These are phyloP conservation scores for Boletellus deceptivus DNA, from an alignment of 1,284 basidiomycete genomes.

Conservation along the genomic window DNA sequence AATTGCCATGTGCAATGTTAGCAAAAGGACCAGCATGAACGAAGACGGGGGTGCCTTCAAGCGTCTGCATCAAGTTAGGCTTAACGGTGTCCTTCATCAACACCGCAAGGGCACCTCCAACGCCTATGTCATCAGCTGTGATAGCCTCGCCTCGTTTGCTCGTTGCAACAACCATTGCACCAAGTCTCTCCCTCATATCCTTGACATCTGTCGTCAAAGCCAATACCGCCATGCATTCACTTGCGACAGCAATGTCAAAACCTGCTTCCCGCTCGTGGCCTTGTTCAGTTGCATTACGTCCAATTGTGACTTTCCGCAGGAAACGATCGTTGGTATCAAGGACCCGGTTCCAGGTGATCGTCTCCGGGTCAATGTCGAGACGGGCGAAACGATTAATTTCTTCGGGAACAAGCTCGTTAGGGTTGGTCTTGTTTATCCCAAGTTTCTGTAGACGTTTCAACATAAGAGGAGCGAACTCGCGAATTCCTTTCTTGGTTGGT, in stretches of 20 bases:
- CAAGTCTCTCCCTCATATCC: slow-evolving; percentile 92
- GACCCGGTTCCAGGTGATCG: slow-evolving; percentile 98
- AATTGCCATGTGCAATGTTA: slow-evolving; percentile 99
- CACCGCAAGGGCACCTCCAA: slow-evolving; percentile 93
- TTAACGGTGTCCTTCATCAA: slow-evolving; percentile 99
- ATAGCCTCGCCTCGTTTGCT: slow-evolving; percentile 89
- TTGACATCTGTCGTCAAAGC: slow-evolving; percentile 85
- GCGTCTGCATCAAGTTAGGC: slow-evolving; percentile 98
- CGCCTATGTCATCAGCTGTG: slow-evolving; percentile 96
- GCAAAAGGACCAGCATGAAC: slow-evolving; percentile 99
- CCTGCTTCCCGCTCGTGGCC: slow-evolving; percentile 88
- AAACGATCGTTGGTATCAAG: slow-evolving; percentile 97
- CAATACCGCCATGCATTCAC: slow-evolving; percentile 98
- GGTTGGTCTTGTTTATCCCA: slow-evolving; percentile 93
- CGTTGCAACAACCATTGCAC: slow-evolving; percentile 96
- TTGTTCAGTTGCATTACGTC: slow-evolving; percentile 87
- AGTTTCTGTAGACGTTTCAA: slow-evolving; percentile 93
- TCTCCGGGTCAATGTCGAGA: slow-evolving; percentile 87
- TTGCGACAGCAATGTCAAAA: slow-evolving; percentile 97
- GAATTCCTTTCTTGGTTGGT: slow-evolving; percentile 91
- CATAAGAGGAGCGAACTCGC: slow-evolving; percentile 96
- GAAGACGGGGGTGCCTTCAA: slow-evolving; percentile 98
- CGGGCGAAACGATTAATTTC: slow-evolving; percentile 90
- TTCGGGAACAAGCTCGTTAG: slow-evolving; percentile 89
- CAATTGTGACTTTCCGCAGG: slow-evolving; percentile 92